Evolutionary conservation across 768 basidiomycete species (phyloP), one percentile per base, ranked within the genome.

Genomic region (Pleurotus tuber-regium): DNA sequence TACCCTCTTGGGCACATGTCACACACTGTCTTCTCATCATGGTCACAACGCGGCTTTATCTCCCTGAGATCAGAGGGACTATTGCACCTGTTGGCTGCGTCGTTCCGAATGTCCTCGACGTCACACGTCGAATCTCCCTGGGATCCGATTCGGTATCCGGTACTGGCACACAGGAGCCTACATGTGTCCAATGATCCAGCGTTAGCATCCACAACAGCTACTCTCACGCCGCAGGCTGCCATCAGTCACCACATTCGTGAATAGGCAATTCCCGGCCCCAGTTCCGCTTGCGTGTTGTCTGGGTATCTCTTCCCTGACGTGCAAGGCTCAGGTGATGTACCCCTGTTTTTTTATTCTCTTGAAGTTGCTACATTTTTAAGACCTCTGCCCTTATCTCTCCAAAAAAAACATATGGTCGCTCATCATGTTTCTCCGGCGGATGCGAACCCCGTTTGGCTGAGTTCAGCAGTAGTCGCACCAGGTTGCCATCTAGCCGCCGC

Each of bases 391-490:
- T 21, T 36, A 48, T 48, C 46, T 48, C 46, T 31, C 46, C 46
- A n/a, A 16, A 31, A 30, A 24, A 42, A 18, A 48, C 31, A 35
- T 48, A 48, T 35, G 21, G 10, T 48, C 46, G n/a, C 23, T 19
- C 18, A 19, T 18, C 31, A 35, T 16, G 29, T 48, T 48, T 35
- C 31, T 48, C 31, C 46, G 46, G 46, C 46, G 46, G 46, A 28
- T 21, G 14, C 3, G 11, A 48, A n/a, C 46, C 24, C 46, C 46
- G 35, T 48, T 33, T 18, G 16, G 8, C 23, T 11, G 9, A 33
- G 10, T 23, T 24, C 6, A 14, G 30, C 14, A 31, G 21, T 19
- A 11, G 11, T 33, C 28, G 30, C 18, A 8, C 21, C 10, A 31
- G 14, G 31, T 11, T 12, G 21, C 30, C n/a, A 30, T 35, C 25